A percentile compares a stretch with the other conserved stretches of the same genome.
phyloP scores from a whole-genome alignment of 306 rosid species.

The Lotus japonicus region DNA sequence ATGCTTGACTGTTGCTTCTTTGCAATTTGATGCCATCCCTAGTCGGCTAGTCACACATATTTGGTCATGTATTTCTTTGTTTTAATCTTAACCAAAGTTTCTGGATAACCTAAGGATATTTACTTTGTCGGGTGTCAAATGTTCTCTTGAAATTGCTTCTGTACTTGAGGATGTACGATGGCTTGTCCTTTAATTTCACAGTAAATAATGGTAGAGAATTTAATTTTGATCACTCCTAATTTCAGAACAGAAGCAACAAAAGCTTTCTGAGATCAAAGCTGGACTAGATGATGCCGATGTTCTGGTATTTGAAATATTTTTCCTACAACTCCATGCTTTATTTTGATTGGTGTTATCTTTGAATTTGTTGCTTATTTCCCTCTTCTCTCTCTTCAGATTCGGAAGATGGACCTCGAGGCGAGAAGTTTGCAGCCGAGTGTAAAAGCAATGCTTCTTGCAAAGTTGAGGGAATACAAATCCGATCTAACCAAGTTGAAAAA shows the following conservation, averaged over 20 bases:
- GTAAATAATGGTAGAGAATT: not conserved
- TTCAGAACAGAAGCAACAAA: slow-evolving; percentile 78
- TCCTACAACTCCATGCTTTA: not conserved
- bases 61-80: not conserved
- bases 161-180: not conserved
- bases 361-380: not conserved
- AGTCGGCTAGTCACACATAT: not conserved
- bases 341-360: not conserved
- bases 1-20: not conserved
- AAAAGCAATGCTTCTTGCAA: slow-evolving; percentile 77
- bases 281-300: slow-evolving; percentile 78
- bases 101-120: not conserved
- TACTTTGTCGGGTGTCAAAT: not conserved
- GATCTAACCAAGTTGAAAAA: slow-evolving; percentile 72
- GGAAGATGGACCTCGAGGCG: slow-evolving; percentile 92
- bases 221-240: not conserved
- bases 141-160: slow-evolving; percentile 14
- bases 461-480: slow-evolving; percentile 83
- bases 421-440: slow-evolving; percentile 80
- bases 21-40: not conserved
- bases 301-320: slow-evolving; percentile 41
- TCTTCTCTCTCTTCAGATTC: slow-evolving; percentile 37
- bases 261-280: slow-evolving; percentile 55
- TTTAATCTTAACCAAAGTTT: not conserved
- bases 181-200: not conserved